phyloP scores from a whole-genome alignment of 805 yeast species.

The Metschnikowia colocasiae region DNA sequence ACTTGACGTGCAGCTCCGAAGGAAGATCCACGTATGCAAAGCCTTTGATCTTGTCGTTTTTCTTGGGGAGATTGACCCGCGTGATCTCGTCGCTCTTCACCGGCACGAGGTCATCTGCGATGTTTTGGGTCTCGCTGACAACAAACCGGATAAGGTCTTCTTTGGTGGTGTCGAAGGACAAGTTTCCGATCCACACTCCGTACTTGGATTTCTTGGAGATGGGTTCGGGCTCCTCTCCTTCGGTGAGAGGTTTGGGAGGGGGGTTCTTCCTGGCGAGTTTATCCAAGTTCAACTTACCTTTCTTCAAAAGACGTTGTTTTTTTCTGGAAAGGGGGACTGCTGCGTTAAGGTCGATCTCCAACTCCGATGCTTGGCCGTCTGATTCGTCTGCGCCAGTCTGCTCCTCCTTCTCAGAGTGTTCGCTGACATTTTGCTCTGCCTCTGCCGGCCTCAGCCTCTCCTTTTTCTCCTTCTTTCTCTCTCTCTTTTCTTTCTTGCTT shows the following conservation, averaged over 20 bases:
- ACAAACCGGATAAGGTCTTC: slow-evolving; percentile 70
- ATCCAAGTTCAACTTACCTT: slow-evolving; percentile 68
- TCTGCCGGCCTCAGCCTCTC: slow-evolving; percentile 20
- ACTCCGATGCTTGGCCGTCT: slow-evolving; percentile 30
- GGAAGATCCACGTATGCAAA: slow-evolving; percentile 88
- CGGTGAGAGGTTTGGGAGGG: slow-evolving; percentile 36
- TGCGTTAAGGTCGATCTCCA: slow-evolving; percentile 64
- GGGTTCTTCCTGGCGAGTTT: slow-evolving; percentile 44
- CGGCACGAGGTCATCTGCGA: slow-evolving; percentile 23
- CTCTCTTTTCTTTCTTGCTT: slow-evolving; percentile 23
- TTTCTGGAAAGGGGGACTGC: slow-evolving; percentile 73
- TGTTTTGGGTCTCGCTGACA: slow-evolving; percentile 50
- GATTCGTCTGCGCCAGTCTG: not conserved
- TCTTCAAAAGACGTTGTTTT: slow-evolving; percentile 80
- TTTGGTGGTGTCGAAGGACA: slow-evolving; percentile 76
- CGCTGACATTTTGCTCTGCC: no score
- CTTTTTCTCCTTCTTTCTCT: slow-evolving; percentile 22
- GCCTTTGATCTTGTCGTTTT: slow-evolving; percentile 68
- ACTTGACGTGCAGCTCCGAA: slow-evolving; percentile 53
- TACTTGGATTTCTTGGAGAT: slow-evolving; percentile 44
- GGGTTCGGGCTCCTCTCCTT: slow-evolving; percentile 26
- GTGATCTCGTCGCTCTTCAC: slow-evolving; percentile 59
- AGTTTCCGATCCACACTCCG: slow-evolving; percentile 94
- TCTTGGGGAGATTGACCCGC: slow-evolving; percentile 78
- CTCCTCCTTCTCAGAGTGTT: slow-evolving; percentile 9